Evolutionary conservation across 305 asterid species (phyloP).

Genomic region (Fraxinus greggii): DNA sequence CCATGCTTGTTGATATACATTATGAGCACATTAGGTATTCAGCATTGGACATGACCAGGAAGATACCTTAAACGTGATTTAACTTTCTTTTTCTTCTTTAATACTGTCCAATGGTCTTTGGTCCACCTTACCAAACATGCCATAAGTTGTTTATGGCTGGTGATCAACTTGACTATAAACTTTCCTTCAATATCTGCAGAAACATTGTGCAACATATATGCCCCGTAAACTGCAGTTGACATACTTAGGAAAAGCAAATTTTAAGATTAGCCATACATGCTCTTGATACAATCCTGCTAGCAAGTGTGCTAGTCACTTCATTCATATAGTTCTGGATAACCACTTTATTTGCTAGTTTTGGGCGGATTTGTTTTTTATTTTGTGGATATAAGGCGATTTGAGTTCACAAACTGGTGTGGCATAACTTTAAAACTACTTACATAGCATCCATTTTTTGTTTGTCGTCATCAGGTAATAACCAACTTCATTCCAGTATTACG

Average conservation of each 20-base stretch:
- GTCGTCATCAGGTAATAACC: constrained; percentile 40
- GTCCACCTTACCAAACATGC: neutral
- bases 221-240: neutral
- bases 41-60: neutral
- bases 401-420: constrained; percentile 10
- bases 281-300: constrained; percentile 1
- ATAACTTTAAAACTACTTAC: constrained; percentile 13
- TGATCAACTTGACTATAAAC: constrained; percentile 7
- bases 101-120: neutral
- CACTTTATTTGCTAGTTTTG: neutral
- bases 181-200: neutral
- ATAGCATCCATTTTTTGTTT: constrained; percentile 2
- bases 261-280: neutral
- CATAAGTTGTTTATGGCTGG: neutral
- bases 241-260: neutral
- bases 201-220: neutral
- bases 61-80: neutral
- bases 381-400: neutral
- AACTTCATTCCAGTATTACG: constrained; percentile 35
- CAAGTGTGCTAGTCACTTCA: neutral
- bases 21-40: neutral
- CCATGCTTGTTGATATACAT: neutral
- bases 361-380: neutral
- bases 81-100: neutral
- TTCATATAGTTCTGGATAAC: constrained; percentile 1